These are phyloP conservation scores for Panaeolus papilionaceus DNA, from an alignment of 768 basidiomycete species.

Conservation along the genomic window DNA sequence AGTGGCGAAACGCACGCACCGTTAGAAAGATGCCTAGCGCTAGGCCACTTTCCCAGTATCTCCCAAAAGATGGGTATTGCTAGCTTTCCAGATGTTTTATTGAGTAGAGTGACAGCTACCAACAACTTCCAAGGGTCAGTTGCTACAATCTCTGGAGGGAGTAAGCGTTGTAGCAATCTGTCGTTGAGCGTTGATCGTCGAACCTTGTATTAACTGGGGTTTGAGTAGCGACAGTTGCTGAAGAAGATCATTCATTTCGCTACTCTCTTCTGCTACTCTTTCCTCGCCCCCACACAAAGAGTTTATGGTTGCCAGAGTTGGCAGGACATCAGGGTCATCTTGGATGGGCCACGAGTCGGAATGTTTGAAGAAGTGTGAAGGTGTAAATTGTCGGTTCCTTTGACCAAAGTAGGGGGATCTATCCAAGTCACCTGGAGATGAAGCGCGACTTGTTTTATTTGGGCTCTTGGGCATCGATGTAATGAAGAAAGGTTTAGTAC, in stretches of 20 bases:
- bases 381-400: conserved; percentile 14
- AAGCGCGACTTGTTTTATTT: not conserved
- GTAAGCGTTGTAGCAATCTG: not conserved
- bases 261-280: not conserved
- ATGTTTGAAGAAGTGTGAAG: not conserved
- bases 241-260: not conserved
- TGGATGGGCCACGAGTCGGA: not conserved
- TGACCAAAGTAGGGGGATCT: conserved; percentile 28
- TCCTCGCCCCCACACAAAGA: not conserved
- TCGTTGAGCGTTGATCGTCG: not conserved
- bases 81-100: conserved; percentile 68
- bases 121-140: conserved; percentile 74
- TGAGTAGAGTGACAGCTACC: conserved; percentile 69
- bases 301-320: not conserved
- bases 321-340: not conserved
- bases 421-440: not conserved
- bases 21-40: conserved; percentile 55
- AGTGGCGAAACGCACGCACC: conserved; percentile 42
- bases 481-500: not conserved
- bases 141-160: conserved; percentile 42
- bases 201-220: conserved; percentile 49
- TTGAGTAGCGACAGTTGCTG: conserved; percentile 30
- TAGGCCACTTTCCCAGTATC: conserved; percentile 63
- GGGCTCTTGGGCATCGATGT: not conserved
- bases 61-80: conserved; percentile 72